phyloP scores from a whole-genome alignment of 2,329 filamentous ascomycete genomes.

The Talaromyces sp. region DNA sequence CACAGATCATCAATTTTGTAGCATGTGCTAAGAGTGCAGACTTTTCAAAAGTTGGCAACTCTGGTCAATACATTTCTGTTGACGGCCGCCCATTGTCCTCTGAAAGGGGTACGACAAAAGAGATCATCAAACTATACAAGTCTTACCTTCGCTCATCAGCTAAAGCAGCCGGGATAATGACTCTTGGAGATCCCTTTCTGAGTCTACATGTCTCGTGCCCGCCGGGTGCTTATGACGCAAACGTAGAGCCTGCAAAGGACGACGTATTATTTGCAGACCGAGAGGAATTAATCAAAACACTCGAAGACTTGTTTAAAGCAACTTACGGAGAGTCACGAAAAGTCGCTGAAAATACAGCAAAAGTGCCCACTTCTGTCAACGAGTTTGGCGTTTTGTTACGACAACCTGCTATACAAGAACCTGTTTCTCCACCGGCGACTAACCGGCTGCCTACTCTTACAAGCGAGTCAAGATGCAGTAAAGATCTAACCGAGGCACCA shows the following conservation, averaged over 20 bases:
- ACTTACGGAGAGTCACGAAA: slow-evolving; percentile 30
- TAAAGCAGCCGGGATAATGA: slow-evolving; percentile 19
- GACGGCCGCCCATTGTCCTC: slow-evolving; percentile 53
- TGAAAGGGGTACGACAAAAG: slow-evolving; percentile 48
- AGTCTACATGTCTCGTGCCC: slow-evolving; percentile 52
- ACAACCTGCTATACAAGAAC: slow-evolving; percentile 14
- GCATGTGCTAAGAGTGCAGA: slow-evolving; percentile 31
- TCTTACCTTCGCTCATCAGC: slow-evolving; percentile 41
- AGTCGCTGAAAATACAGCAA: background rate
- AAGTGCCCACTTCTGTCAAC: background rate
- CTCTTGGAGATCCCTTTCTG: slow-evolving; percentile 51
- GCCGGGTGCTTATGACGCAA: slow-evolving; percentile 53
- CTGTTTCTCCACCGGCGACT: slow-evolving; percentile 4
- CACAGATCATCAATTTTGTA: background rate
- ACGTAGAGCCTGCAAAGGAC: slow-evolving; percentile 60
- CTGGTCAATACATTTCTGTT: slow-evolving; percentile 51
- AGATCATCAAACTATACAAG: slow-evolving; percentile 50
- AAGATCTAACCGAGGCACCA: background rate
- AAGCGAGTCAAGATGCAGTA: background rate
- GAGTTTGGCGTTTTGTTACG: slow-evolving; percentile 22
- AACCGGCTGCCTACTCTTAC: background rate
- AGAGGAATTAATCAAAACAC: slow-evolving; percentile 37
- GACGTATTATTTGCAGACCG: slow-evolving; percentile 55
- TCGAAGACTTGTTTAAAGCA: slow-evolving; percentile 42
- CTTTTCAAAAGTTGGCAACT: slow-evolving; percentile 28